Evolutionary conservation across 495 filamentous ascomycete genomes (phyloP).

Genomic region (Hyaloscypha bicolor): DNA sequence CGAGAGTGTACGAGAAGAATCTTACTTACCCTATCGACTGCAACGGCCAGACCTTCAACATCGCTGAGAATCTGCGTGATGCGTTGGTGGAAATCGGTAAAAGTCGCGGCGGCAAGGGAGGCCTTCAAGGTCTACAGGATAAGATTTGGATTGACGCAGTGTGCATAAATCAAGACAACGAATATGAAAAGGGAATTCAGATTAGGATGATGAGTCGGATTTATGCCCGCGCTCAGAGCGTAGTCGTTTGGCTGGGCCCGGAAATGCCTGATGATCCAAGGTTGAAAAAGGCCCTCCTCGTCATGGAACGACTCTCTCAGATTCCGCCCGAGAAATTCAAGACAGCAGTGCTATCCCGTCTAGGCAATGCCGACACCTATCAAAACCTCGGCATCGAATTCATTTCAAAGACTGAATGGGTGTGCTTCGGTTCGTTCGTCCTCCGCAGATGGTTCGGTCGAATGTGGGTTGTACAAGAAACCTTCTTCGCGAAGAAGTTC

Average conservation of each 20-base stretch:
- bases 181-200: slow-evolving; percentile 14
- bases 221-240: slow-evolving; percentile 12
- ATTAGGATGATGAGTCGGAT: slow-evolving; percentile 23
- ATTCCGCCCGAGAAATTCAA: not conserved
- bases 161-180: slow-evolving; percentile 26
- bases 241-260: slow-evolving; percentile 21
- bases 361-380: not conserved
- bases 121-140: not conserved
- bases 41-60: not conserved
- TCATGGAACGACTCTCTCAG: slow-evolving; percentile 1
- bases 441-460: slow-evolving; percentile 22
- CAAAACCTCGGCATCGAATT: not conserved
- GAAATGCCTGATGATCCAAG: not conserved
- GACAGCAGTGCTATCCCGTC: not conserved
- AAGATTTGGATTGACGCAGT: slow-evolving; percentile 26
- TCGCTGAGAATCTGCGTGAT: slow-evolving; percentile 12
- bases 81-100: not conserved
- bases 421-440: slow-evolving; percentile 20
- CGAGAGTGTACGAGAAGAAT: not conserved
- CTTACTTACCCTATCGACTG: not conserved
- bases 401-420: slow-evolving; percentile 4
- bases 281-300: not conserved
- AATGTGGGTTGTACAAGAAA: slow-evolving; percentile 27
- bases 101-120: not conserved
- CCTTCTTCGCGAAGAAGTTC: slow-evolving; percentile 22